Base-by-base conservation (phyloP, 495 filamentous ascomycete genomes). In the Aspergillus funiculosus region DNA sequence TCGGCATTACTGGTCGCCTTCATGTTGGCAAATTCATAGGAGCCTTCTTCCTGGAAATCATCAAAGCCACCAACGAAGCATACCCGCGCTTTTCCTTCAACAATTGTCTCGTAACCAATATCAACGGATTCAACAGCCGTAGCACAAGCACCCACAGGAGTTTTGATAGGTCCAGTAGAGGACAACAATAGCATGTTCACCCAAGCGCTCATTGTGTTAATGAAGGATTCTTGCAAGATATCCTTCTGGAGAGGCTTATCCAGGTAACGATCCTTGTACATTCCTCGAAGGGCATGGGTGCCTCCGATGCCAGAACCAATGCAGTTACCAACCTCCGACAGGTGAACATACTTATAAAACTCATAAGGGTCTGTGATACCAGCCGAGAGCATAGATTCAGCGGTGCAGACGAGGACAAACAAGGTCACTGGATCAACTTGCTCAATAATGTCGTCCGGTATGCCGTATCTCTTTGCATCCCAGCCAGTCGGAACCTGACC, bases 1-100 rank as follows among this genome's bases (percentile, higher is more conserved):
- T 95, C 83, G 18, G 90, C 88, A 55, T 96, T 99, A 75, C 87
- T 94, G 31, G 92, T 99, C 24, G 92, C 92, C 68, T 94, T 94
- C 92, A 99, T 99, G 71, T 99, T 99, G 75, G 92, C 92, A 61
- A 99, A 99, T 66, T 99, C 92, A 54, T 95, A 97, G 4, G 92
- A 96, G 39, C 94, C 92, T 71, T 99, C 92, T 69, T 99, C 92
- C 53, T 94, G 89, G 77, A 99, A 97, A 68, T 99, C 92, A 71
- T 99, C 92, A 61, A 96, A 95, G 40, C 92, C 92, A 77, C 92
- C 92, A 41, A 99, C 94, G 46, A 99, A 85, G 75, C 91, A 96
- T 53, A 99, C 78, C 34, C 88, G 83, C 21, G 92, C 94, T 72
- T 97, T 99, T 56, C 92, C 92, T 66, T 97, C 89, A 50, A 95